A percentile compares a stretch with the other conserved stretches of the same genome.
Conservation (phyloP, 2,329 filamentous ascomycete species). For the Coniochaeta prunicola region DNA sequence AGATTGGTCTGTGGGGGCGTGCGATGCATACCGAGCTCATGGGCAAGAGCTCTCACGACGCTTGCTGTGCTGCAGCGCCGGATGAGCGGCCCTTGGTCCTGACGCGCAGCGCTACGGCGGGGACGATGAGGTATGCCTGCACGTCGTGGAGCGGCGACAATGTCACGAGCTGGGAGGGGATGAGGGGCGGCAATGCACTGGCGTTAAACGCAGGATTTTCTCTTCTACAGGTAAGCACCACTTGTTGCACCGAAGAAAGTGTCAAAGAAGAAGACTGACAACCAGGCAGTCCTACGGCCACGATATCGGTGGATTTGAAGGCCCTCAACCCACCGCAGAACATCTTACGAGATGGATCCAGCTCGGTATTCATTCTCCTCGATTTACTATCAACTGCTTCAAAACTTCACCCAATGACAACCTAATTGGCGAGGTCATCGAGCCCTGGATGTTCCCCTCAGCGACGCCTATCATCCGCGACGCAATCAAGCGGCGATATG, state of each 20-base stretch:
- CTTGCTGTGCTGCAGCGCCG: conserved; percentile 47
- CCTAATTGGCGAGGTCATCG: conserved; percentile 63
- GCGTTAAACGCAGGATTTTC: conserved; percentile 62
- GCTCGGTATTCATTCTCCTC: conserved; percentile 59
- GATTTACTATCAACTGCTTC: conserved; percentile 74
- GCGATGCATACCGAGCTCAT: conserved; percentile 64
- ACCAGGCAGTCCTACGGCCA: conserved; percentile 54
- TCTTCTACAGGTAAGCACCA: conserved; percentile 46
- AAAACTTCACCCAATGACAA: conserved; percentile 63
- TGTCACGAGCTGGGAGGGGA: conserved; percentile 64
- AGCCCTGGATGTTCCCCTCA: conserved; percentile 71
- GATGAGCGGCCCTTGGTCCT: conserved; percentile 59
- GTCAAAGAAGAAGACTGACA: not conserved
- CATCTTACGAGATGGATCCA: conserved; percentile 68
- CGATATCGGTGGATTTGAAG: conserved; percentile 71
- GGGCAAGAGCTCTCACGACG: conserved; percentile 64
- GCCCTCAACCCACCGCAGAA: conserved; percentile 63
- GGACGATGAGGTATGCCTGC: conserved; percentile 62
- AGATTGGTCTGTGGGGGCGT: conserved; percentile 63
- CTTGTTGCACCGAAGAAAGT: not conserved
- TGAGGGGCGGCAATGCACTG: conserved; percentile 65
- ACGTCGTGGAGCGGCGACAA: conserved; percentile 72
- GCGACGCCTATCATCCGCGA: conserved; percentile 55
- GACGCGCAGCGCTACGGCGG: conserved; percentile 63
- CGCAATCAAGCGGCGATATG: conserved; percentile 63